phyloP scores from a whole-genome alignment of 2,329 filamentous ascomycete genomes.

The Amesomyces nigricolor region DNA sequence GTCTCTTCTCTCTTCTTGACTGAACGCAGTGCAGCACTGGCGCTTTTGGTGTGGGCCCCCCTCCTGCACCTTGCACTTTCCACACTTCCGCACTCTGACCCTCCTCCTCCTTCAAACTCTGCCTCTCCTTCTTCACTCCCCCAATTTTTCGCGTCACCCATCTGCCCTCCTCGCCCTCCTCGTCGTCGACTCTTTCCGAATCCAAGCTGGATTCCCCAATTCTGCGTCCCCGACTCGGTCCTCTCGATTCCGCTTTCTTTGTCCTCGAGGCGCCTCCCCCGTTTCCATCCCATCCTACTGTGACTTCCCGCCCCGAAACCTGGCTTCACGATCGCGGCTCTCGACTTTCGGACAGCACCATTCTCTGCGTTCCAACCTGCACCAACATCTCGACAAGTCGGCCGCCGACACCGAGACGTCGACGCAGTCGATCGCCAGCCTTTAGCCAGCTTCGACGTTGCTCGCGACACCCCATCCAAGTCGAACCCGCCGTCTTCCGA shows the following conservation, averaged over 20 bases:
- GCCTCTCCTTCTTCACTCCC: constrained; percentile 23
- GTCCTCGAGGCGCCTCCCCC: constrained; percentile 30
- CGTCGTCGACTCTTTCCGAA: neutral
- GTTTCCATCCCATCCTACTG: constrained; percentile 23
- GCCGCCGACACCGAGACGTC: neutral
- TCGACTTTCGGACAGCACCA: constrained; percentile 1
- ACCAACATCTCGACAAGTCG: constrained; percentile 1
- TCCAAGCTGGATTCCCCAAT: constrained; percentile 13
- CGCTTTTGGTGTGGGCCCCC: constrained; percentile 25
- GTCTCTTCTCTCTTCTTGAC: neutral
- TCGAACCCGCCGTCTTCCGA: constrained; percentile 14
- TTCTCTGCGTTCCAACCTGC: neutral
- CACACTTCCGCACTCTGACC: constrained; percentile 22
- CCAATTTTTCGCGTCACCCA: constrained; percentile 24
- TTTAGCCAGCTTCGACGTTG: neutral
- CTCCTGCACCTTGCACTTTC: constrained; percentile 20
- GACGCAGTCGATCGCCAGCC: constrained; percentile 1
- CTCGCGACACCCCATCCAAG: constrained; percentile 9
- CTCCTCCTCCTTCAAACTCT: constrained; percentile 28
- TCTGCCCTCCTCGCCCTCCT: constrained; percentile 14
- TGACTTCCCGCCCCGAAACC: constrained; percentile 18
- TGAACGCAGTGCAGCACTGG: constrained; percentile 17
- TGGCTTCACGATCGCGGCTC: constrained; percentile 18
- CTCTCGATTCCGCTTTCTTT: constrained; percentile 27
- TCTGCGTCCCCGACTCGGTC: constrained; percentile 18